A percentile compares a stretch with the other conserved stretches of the same genome.
Conservation (phyloP, 768 basidiomycete genomes). For the Pleurotus tuber-regium region DNA sequence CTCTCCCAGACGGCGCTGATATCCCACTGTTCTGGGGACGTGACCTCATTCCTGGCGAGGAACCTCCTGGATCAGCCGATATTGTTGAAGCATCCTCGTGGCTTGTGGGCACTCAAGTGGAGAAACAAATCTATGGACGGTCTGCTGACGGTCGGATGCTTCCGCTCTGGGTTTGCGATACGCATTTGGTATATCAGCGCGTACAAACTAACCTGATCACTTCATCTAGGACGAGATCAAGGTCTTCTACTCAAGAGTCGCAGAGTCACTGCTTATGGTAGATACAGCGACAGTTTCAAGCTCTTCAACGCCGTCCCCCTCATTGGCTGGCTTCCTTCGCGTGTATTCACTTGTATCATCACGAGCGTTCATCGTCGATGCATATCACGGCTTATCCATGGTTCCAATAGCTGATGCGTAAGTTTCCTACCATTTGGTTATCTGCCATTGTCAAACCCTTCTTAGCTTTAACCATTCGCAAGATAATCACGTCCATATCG, state of each 20-base stretch:
- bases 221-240: conserved; percentile 34
- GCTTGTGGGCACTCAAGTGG: conserved; percentile 43
- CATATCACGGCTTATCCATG: conserved; percentile 77
- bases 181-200: too few species aligned
- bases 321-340: conserved; percentile 42
- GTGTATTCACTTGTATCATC: conserved; percentile 72
- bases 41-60: too few species aligned
- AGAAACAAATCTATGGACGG: conserved; percentile 13
- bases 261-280: conserved; percentile 27
- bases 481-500: conserved; percentile 69
- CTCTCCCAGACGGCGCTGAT: conserved; percentile 54
- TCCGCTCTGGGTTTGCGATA: too few species aligned
- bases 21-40: conserved; percentile 72
- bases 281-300: conserved; percentile 13
- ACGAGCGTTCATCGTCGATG: conserved; percentile 80
- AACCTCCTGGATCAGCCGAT: conserved; percentile 22
- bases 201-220: too few species aligned
- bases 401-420: conserved; percentile 85
- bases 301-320: conserved; percentile 17
- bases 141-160: too few species aligned
- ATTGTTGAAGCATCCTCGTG: conserved; percentile 30
- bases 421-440: conserved; percentile 26
- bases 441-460: conserved; percentile 11
- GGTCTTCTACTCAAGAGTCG: conserved; percentile 33
- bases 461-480: conserved; percentile 73